Base-by-base conservation (phyloP, 2,329 filamentous ascomycete genomes). In the Aschersonia sp. region DNA sequence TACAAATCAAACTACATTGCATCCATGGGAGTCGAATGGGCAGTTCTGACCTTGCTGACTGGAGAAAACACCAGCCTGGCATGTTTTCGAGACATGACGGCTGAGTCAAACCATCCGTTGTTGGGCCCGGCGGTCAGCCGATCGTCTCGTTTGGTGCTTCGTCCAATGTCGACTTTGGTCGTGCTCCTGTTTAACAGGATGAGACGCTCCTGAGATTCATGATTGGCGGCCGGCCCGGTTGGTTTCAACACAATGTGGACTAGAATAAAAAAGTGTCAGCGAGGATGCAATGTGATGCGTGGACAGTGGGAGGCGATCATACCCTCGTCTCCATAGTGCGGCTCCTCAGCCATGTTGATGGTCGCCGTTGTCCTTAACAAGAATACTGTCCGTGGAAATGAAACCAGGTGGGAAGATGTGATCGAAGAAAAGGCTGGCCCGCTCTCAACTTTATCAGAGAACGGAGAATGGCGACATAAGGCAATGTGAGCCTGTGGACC, bases 81-180 rank as follows among this genome's bases (percentile, higher is more conserved):
- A 62, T 87, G 83, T 9, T 76, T 60, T 43, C 83, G 71, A 30
- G 82, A 86, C 69, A 87, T 82, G 37, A 87, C 82, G 0, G 82
- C 77, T 49, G 77, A 83, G 53, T 85, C 76, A 50, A 86, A 83
- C 71, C 72, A 85, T 12, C 71, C 77, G 60, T 87, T 87, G 53
- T 73, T 61, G 5, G 55, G 52, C 39, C 51, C 63, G 58, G 54
- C 68, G 59, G 53, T 54, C 7, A 64, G 56, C 3, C 44, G 47
- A 45, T 53, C 22, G 54, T 64, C 59, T 49, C 66, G 56, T 56
- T 66, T 70, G 52, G 69, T 72, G 37, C 68, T 67, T 30, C 71
- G 62, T 39, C 72, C 72, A 50, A 75, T 65, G 10, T 57, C 48
- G 22, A 66, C 49, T 4, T 50, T 52, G 2, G 58, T 53, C 6